Percentiles rank a stretch among this genome's conserved stretches.
phyloP scores from a whole-genome alignment of 345 rosid genomes.

The Stellera chamaejasme region DNA sequence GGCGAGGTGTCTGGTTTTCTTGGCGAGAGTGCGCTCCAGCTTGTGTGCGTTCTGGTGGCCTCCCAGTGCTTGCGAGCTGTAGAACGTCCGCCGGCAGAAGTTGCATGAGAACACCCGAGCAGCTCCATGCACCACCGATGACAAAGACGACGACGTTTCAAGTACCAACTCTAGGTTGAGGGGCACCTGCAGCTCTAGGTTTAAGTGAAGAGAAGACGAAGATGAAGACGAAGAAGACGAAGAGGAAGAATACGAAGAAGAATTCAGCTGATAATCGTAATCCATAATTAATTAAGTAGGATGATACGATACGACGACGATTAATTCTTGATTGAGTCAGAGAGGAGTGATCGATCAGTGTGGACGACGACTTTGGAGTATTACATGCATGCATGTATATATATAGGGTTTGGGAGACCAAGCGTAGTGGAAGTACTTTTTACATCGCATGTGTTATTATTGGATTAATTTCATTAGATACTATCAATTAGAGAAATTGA shows the following conservation, averaged over 20 bases:
- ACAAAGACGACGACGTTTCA: slow-evolving; percentile 44
- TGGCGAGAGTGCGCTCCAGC: slow-evolving; percentile 86
- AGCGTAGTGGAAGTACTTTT: too few species aligned
- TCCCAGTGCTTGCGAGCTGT: slow-evolving; percentile 98
- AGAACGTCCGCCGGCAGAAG: slow-evolving; percentile 87
- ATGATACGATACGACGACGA: too few species aligned
- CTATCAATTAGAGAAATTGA: too few species aligned
- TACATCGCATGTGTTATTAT: too few species aligned
- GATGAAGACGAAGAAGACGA: too few species aligned
- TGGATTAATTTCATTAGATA: too few species aligned
- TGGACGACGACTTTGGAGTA: too few species aligned
- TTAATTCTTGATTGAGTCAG: too few species aligned
- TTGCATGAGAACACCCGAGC: slow-evolving; percentile 80
- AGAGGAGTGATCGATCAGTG: not conserved
- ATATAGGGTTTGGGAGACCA: not conserved
- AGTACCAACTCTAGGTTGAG: slow-evolving; percentile 56
- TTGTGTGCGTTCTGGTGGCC: slow-evolving; percentile 99
- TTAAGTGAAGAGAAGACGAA: slow-evolving; percentile 62
- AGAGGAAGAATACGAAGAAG: too few species aligned
- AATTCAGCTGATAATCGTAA: slow-evolving; percentile 56
- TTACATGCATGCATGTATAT: not conserved
- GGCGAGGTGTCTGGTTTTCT: slow-evolving; percentile 58
- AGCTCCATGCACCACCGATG: slow-evolving; percentile 40
- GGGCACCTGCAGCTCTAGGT: too few species aligned
- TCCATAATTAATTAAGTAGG: slow-evolving; percentile 24